phyloP scores from a whole-genome alignment of 2,329 filamentous ascomycete species.

The Penicillium sp. region DNA sequence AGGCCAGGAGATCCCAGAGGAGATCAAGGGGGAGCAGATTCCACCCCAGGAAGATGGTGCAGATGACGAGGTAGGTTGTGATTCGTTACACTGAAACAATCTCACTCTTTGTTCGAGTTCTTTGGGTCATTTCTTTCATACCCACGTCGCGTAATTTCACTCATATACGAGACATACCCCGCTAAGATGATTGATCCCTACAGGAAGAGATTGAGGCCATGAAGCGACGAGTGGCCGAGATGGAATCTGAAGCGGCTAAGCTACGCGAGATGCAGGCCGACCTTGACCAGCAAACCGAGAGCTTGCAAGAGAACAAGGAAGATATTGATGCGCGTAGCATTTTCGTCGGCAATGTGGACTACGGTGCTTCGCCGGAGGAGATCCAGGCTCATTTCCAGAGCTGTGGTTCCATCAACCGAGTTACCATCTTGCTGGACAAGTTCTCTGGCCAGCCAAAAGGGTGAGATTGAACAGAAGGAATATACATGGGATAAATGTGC shows the following conservation, averaged over 20 bases:
- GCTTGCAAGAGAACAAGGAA: slow-evolving; percentile 87
- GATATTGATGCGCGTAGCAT: slow-evolving; percentile 93
- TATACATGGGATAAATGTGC: neutral
- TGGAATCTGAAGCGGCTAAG: slow-evolving; percentile 86
- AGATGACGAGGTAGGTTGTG: slow-evolving; percentile 45
- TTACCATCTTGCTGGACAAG: slow-evolving; percentile 96
- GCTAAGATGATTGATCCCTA: slow-evolving; percentile 8
- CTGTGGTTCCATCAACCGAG: slow-evolving; percentile 94
- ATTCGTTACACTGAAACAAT: neutral
- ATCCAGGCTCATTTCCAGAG: slow-evolving; percentile 98
- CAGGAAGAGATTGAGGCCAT: slow-evolving; percentile 80
- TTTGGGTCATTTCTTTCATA: neutral
- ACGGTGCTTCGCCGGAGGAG: slow-evolving; percentile 93
- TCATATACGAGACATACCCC: neutral
- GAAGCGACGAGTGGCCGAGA: slow-evolving; percentile 82
- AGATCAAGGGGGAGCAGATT: slow-evolving; percentile 39
- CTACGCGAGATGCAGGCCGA: slow-evolving; percentile 82
- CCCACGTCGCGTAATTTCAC: neutral
- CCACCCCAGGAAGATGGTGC: slow-evolving; percentile 41
- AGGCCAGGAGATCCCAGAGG: slow-evolving; percentile 34
- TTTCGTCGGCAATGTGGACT: slow-evolving; percentile 98
- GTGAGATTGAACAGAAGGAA: slow-evolving; percentile 47
- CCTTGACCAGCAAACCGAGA: slow-evolving; percentile 80
- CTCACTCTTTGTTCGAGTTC: slow-evolving; percentile 2
- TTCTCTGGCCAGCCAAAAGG: slow-evolving; percentile 99